Conservation (phyloP, 2,329 filamentous ascomycete genomes). For the Amylocarpus encephaloides region DNA sequence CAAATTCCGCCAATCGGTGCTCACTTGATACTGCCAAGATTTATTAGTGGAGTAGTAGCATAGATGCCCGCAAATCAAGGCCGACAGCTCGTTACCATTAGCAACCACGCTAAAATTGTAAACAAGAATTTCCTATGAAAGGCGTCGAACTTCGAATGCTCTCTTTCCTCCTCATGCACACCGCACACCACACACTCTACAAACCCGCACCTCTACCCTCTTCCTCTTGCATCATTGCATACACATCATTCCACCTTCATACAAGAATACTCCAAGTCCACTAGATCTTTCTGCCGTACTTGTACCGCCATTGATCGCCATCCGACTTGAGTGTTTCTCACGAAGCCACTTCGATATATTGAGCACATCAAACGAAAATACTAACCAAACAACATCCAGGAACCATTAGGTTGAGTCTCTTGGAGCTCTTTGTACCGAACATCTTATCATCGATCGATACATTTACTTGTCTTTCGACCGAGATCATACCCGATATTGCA, state of each 20-base stretch:
- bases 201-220: constrained; percentile 27
- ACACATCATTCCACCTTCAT: constrained; percentile 20
- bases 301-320: constrained; percentile 41
- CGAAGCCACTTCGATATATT: constrained; percentile 43
- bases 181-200: constrained; percentile 27
- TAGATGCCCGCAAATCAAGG: not conserved
- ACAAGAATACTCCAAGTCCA: constrained; percentile 30
- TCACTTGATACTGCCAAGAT: not conserved
- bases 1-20: not conserved
- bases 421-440: constrained; percentile 43
- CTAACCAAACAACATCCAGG: constrained; percentile 44
- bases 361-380: constrained; percentile 41
- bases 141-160: not conserved
- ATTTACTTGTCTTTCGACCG: constrained; percentile 44
- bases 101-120: constrained; percentile 17
- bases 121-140: constrained; percentile 2
- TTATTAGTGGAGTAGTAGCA: not conserved
- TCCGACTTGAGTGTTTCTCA: constrained; percentile 41
- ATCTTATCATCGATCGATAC: constrained; percentile 38
- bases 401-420: constrained; percentile 55
- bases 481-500: constrained; percentile 39
- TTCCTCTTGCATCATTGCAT: constrained; percentile 22
- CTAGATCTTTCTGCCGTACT: constrained; percentile 43
- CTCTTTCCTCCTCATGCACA: constrained; percentile 26
- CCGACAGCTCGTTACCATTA: not conserved